Evolutionary conservation across 306 rosid genomes (phyloP).

Genomic region (Fragaria iinumae): DNA sequence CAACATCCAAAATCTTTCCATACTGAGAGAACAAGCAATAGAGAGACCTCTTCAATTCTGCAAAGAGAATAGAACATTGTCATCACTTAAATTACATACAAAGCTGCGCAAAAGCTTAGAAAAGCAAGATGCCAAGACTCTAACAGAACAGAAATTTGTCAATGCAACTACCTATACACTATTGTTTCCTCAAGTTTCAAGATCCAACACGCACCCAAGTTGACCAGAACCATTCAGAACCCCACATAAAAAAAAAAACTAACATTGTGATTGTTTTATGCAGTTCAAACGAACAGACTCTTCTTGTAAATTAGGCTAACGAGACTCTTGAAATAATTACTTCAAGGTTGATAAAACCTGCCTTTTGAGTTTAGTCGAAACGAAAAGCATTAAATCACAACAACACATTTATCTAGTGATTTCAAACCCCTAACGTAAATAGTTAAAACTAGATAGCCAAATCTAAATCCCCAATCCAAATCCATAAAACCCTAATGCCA

Average conservation of each 20-base stretch:
- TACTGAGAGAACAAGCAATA: constrained; percentile 94
- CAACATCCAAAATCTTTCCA: constrained; percentile 91
- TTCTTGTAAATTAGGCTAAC: background rate
- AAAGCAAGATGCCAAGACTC: background rate
- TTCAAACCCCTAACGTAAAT: background rate
- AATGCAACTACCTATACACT: background rate
- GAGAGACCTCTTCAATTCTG: constrained; percentile 93
- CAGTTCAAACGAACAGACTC: background rate
- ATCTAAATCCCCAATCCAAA: background rate
- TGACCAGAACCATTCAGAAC: constrained; percentile 7
- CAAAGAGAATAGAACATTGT: constrained; percentile 3
- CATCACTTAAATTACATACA: background rate
- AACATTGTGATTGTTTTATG: background rate
- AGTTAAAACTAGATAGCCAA: background rate
- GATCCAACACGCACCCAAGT: constrained; percentile 8
- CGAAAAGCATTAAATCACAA: background rate
- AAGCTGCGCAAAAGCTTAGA: background rate
- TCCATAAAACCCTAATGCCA: background rate
- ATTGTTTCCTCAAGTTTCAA: background rate
- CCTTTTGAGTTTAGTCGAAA: background rate
- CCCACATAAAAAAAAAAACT: background rate
- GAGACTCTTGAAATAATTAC: background rate
- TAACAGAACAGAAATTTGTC: background rate
- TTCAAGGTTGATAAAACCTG: background rate
- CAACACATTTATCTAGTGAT: background rate